phyloP scores from a whole-genome alignment of 139 green algal genomes.

The Coelastrella sp. region DNA sequence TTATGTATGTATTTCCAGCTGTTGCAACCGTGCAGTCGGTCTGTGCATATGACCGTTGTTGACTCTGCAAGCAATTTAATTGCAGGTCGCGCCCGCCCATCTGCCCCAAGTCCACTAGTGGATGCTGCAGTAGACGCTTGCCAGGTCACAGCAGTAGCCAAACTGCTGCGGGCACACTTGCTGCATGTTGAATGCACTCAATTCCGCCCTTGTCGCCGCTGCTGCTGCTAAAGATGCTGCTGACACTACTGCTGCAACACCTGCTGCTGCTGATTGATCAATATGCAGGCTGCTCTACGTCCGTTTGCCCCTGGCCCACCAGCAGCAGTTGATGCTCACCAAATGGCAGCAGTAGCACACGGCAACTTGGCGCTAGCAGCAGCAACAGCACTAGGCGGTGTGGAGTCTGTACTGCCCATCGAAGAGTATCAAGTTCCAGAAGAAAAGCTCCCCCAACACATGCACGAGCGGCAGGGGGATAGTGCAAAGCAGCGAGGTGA shows the following conservation, averaged over 20 bases:
- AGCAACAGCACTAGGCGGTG: slow-evolving; percentile 11
- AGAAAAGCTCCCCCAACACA: neutral
- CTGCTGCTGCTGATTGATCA: neutral
- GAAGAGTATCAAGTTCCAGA: slow-evolving; percentile 10
- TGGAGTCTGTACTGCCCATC: slow-evolving; percentile 20
- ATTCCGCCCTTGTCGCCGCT: neutral
- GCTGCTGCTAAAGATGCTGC: neutral
- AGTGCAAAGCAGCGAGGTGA: neutral
- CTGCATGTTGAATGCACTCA: neutral
- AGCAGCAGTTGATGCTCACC: neutral
- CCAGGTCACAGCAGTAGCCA: no score
- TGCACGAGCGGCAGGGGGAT: neutral
- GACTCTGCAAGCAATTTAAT: no score
- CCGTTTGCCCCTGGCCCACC: slow-evolving; percentile 25
- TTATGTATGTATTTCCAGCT: no score
- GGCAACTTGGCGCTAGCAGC: slow-evolving; percentile 25
- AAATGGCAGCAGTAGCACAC: neutral
- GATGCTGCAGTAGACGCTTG: no score
- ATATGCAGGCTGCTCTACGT: slow-evolving; percentile 21
- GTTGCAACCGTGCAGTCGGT: no score
- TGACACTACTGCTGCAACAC: neutral
- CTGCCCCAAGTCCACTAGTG: no score
- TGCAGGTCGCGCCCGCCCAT: no score
- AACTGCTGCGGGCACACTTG: neutral
- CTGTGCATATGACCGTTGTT: no score